Evolutionary conservation across 345 rosid genomes (phyloP).

Genomic region (Camelina sativa): DNA sequence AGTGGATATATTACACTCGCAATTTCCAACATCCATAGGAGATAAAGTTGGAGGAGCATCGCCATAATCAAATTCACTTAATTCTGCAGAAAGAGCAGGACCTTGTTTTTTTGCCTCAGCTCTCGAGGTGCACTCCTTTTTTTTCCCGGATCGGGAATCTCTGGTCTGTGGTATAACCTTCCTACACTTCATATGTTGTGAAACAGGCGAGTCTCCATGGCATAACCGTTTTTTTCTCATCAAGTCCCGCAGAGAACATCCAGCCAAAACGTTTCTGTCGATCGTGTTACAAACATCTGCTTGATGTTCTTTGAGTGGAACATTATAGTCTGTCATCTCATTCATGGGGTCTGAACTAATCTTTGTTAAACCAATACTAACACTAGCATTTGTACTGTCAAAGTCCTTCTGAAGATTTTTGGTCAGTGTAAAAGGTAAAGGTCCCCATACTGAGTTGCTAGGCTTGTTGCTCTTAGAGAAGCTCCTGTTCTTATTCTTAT

Average conservation of each 20-base stretch:
- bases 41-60: constrained; percentile 41
- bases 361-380: constrained; percentile 44
- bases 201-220: constrained; percentile 51
- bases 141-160: constrained; percentile 23
- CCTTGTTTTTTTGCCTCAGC: constrained; percentile 46
- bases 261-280: constrained; percentile 47
- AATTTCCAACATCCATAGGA: constrained; percentile 33
- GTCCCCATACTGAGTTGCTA: constrained; percentile 62
- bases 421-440: constrained; percentile 58
- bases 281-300: constrained; percentile 39
- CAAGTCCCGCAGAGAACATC: constrained; percentile 78
- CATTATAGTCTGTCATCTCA: constrained; percentile 44
- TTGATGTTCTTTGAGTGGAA: constrained; percentile 42
- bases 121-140: constrained; percentile 27
- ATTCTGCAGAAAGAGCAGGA: constrained; percentile 41
- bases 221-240: constrained; percentile 77
- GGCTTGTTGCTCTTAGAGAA: constrained; percentile 46
- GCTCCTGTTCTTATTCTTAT: constrained; percentile 44
- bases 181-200: constrained; percentile 44
- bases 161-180: constrained; percentile 44
- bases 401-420: constrained; percentile 46
- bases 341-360: constrained; percentile 39
- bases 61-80: constrained; percentile 40
- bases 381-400: constrained; percentile 40
- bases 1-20: constrained; percentile 39